Base-by-base conservation (phyloP, 2,329 filamentous ascomycete genomes). In the Xylariales sp. region DNA sequence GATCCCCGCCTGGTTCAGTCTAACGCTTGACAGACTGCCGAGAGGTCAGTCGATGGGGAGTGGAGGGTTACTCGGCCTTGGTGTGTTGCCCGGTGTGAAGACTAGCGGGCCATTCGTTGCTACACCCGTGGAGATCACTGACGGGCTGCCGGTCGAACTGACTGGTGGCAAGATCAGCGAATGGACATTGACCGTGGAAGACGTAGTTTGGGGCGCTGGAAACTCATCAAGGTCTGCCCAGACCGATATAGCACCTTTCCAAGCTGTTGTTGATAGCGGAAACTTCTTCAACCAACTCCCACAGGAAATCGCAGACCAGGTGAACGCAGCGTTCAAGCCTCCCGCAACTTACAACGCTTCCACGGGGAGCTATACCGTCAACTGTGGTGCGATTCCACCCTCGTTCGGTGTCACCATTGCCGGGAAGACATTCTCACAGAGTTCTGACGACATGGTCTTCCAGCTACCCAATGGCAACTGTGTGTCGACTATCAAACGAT, bases 121-220 rank as follows among this genome's bases (percentile, higher is more conserved):
- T 50, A 32, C 7, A 6, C 61, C 61, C 9, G 52, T 57, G 52
- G 53, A 56, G 45, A 5, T 50, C 23, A 63, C 53, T 5, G 61
- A 63, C 5, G 43, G 30, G 30, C 30, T 63, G 10, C 61, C 52
- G 28, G 23, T 50, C 16, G 52, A 63, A 45, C 28, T 57, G 43
- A 63, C 52, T n/a, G 52, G 52, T 16, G 61, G 61, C 6, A 57
- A 63, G 43, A 63, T 63, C 18, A 56, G 43, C 30, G 61, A 63
- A 32, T 63, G 61, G 61, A 57, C 61, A 34, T 52, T 56, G 45
- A 57, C 41, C 14, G 53, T 63, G 23, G 43, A 63, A 7, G 32
- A 32, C 5, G 61, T 50, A 18, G 14, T 34, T 50, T 56, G 61
- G 61, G 43, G 53, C 32, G 39, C 48, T 16, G 52, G 52, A 43